Percentiles rank a stretch among this genome's conserved stretches.
Conservation (phyloP, 257 asterid species). For the Solanum gandarillasii region DNA sequence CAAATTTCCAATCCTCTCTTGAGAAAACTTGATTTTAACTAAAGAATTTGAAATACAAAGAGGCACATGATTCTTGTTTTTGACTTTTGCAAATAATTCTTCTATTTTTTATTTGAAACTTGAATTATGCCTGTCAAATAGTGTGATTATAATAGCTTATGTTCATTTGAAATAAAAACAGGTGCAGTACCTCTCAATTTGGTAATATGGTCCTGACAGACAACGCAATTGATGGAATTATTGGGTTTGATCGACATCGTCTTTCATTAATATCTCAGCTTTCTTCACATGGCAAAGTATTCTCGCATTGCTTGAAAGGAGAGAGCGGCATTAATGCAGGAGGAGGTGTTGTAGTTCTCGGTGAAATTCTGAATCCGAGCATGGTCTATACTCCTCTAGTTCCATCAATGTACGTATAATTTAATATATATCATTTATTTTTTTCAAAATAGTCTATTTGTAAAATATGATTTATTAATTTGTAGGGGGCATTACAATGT, state of each 20-base stretch:
- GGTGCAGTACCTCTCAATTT: slow-evolving; percentile 66
- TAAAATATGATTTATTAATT: background rate
- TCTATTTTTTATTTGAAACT: no score
- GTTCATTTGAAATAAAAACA: slow-evolving; percentile 18
- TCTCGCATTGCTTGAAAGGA: slow-evolving; percentile 83
- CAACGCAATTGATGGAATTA: slow-evolving; percentile 78
- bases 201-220: slow-evolving; percentile 68
- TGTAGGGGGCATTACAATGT: slow-evolving; percentile 77
- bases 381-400: slow-evolving; percentile 82
- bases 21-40: no score
- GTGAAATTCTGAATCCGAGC: slow-evolving; percentile 75
- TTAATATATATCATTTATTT: no score
- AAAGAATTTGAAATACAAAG: no score
- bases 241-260: slow-evolving; percentile 63
- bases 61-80: no score
- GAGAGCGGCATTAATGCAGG: slow-evolving; percentile 55
- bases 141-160: no score
- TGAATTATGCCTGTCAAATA: no score
- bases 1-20: no score
- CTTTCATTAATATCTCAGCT: slow-evolving; percentile 68
- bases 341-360: slow-evolving; percentile 81
- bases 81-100: no score
- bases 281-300: slow-evolving; percentile 46
- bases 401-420: slow-evolving; percentile 65
- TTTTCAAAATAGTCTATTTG: no score